Conservation (phyloP, 306 rosid species). For the Biancaea sappan region DNA sequence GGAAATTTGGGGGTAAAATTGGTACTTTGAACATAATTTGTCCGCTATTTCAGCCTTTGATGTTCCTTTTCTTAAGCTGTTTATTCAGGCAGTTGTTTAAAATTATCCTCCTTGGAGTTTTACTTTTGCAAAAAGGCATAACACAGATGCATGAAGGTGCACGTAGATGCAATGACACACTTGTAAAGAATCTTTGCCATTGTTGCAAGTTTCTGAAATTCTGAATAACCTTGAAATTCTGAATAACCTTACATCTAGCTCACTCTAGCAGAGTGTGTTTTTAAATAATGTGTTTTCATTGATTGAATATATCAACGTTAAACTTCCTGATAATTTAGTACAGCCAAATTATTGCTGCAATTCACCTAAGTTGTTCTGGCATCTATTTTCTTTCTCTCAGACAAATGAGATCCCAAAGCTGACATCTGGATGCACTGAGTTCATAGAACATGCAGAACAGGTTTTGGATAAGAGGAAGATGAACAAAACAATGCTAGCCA, state of each 20-base stretch:
- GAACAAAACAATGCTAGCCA: conserved; percentile 92
- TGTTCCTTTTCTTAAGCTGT: background rate
- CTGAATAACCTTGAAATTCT: no score
- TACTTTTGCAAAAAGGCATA: background rate
- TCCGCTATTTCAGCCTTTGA: background rate
- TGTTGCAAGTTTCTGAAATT: no score
- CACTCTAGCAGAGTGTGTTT: background rate
- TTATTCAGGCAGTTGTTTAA: background rate
- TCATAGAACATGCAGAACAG: conserved; percentile 81
- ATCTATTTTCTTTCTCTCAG: conserved; percentile 36
- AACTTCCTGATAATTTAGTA: background rate
- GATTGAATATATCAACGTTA: background rate
- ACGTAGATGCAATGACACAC: background rate
- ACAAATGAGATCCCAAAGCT: conserved; percentile 42
- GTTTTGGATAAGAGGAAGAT: conserved; percentile 93
- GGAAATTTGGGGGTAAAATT: background rate
- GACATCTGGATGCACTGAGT: conserved; percentile 90
- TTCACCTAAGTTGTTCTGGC: background rate
- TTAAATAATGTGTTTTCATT: background rate
- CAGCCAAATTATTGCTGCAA: background rate
- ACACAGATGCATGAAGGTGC: background rate
- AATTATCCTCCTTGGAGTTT: background rate
- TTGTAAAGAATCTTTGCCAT: background rate
- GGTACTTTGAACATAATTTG: background rate
- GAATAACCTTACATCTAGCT: background rate